Conservation (phyloP, 73 alveolate species). For the Symbiodinium natans region DNA sequence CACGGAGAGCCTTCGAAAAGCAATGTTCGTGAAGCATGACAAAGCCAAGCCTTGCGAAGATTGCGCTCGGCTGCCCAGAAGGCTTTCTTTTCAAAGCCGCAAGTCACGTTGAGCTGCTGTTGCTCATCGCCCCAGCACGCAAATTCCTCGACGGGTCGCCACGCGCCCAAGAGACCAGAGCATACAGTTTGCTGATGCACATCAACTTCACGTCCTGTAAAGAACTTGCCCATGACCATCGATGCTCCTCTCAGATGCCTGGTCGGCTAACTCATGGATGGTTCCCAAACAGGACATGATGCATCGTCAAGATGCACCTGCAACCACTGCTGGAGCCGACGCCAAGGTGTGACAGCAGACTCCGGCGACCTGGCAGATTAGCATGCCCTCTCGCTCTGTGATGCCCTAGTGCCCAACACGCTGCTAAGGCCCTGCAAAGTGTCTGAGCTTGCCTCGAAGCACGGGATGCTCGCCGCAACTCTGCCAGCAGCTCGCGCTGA, state of each 20-base stretch:
- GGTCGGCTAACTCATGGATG: not conserved
- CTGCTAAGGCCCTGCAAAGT: no score
- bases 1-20: not conserved
- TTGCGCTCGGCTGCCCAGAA: no score
- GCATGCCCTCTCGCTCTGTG: not conserved
- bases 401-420: no score
- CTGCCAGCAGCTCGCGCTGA: not conserved
- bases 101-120: no score
- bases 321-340: not conserved
- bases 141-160: no score
- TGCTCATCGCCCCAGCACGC: no score
- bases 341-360: not conserved
- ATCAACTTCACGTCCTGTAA: not conserved
- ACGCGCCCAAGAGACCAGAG: no score
- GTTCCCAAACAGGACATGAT: not conserved
- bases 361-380: not conserved
- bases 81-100: no score
- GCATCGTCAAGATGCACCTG: not conserved
- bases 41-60: no score
- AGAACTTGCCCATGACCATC: not conserved
- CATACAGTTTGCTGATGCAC: no score
- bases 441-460: not conserved
- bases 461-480: constrained; percentile 6
- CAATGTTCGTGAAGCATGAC: no score
- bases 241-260: not conserved